phyloP scores from a whole-genome alignment of 257 asterid genomes.

The Parsonsia alboflavescens region DNA sequence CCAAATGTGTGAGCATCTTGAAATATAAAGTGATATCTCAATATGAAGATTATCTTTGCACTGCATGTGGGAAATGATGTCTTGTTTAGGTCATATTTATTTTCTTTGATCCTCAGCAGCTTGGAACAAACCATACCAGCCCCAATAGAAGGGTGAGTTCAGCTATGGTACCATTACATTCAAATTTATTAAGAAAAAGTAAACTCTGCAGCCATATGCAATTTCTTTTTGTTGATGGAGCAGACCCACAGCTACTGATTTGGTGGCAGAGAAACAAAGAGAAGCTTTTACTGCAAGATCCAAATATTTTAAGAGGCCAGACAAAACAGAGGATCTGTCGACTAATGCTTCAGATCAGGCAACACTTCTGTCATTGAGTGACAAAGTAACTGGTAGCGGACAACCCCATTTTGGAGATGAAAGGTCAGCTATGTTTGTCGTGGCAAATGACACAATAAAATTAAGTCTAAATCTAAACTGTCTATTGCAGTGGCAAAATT shows the following conservation, averaged over 20 bases:
- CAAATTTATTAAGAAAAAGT: background rate
- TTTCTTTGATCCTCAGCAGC: background rate
- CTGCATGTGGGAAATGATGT: background rate
- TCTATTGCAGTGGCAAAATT: slow-evolving; percentile 32
- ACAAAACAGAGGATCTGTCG: slow-evolving; percentile 32
- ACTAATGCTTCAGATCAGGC: slow-evolving; percentile 31
- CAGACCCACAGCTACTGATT: slow-evolving; percentile 30
- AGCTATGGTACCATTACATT: background rate
- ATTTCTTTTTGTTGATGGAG: slow-evolving; percentile 32
- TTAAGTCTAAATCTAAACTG: slow-evolving; percentile 3
- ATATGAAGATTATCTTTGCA: background rate
- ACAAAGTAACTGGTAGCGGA: slow-evolving; percentile 28
- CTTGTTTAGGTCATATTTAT: background rate
- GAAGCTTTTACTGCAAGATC: slow-evolving; percentile 38
- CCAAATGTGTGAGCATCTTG: background rate
- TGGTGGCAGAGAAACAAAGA: slow-evolving; percentile 32
- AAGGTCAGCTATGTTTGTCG: slow-evolving; percentile 17
- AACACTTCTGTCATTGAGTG: slow-evolving; percentile 30
- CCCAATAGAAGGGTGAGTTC: slow-evolving; percentile 1
- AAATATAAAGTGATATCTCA: background rate
- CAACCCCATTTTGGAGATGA: slow-evolving; percentile 33
- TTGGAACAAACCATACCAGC: background rate
- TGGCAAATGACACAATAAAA: background rate
- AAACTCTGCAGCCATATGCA: slow-evolving; percentile 2
- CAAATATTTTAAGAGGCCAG: slow-evolving; percentile 37